Evolutionary conservation across 176 grass and related monocot genomes (phyloP).

Genomic region (Poa annua): DNA sequence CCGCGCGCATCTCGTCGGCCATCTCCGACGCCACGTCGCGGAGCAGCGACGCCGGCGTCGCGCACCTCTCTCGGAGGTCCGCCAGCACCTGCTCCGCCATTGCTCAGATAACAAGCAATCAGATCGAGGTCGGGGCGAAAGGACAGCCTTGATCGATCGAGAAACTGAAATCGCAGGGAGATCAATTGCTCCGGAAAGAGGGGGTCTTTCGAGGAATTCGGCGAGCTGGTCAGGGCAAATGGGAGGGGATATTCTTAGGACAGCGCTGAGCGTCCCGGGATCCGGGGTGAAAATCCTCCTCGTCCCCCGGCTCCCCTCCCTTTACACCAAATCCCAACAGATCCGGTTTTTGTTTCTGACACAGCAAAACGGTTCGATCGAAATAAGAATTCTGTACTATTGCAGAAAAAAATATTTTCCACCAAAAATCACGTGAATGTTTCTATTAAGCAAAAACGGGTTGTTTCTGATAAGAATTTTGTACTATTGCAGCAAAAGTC

Average conservation of each 20-base stretch:
- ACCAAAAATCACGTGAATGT: no score
- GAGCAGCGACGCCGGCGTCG: constrained; percentile 50
- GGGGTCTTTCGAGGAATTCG: background rate
- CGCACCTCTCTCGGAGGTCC: constrained; percentile 58
- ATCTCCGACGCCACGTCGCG: constrained; percentile 59
- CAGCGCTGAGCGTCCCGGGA: no score
- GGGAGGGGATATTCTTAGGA: background rate
- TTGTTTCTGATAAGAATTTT: no score
- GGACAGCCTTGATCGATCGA: background rate
- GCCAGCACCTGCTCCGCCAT: constrained; percentile 59
- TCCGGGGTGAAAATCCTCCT: no score
- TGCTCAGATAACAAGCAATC: background rate
- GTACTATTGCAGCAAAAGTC: no score
- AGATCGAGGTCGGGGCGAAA: background rate
- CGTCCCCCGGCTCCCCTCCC: no score
- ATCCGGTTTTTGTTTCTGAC: no score
- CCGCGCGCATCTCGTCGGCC: constrained; percentile 72
- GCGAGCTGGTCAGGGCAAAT: background rate
- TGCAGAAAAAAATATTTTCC: no score
- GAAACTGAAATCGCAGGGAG: background rate
- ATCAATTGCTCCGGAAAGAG: background rate
- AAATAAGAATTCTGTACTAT: no score
- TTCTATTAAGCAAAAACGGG: no score
- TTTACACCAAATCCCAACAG: no score
- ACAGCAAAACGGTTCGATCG: no score